These are phyloP conservation scores for Trypanosoma avium DNA, from an alignment of 208 protist species.

Conservation along the genomic window DNA sequence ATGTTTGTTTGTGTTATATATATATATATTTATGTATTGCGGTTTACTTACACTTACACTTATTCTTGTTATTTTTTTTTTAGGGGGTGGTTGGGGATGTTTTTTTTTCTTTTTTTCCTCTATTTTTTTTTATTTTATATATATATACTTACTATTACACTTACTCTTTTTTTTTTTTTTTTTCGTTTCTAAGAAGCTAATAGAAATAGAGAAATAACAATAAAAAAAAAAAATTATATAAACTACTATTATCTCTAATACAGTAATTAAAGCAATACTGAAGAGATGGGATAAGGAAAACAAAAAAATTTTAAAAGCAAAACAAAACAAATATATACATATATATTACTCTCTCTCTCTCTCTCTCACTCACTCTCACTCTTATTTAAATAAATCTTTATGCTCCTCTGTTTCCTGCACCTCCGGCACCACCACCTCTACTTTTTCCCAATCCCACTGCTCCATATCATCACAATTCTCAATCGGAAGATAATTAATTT, in stretches of 20 bases:
- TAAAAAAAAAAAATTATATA: slow-evolving; percentile 15
- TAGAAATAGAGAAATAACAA: slow-evolving; percentile 14
- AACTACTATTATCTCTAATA: slow-evolving; percentile 2
- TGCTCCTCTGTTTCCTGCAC: slow-evolving; percentile 71
- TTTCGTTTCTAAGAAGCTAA: slow-evolving; percentile 8
- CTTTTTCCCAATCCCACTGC: slow-evolving; percentile 62
- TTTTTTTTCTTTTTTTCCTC: slow-evolving; percentile 19
- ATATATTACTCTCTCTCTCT: too few relatives aligned
- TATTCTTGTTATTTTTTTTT: not conserved
- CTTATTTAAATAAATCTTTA: slow-evolving; percentile 70
- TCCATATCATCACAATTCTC: slow-evolving; percentile 90
- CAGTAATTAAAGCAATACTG: too few relatives aligned
- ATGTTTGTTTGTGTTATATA: slow-evolving; percentile 12
- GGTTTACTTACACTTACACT: not conserved
- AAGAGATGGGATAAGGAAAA: too few relatives aligned
- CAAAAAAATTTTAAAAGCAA: not conserved
- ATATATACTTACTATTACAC: not conserved
- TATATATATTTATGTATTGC: slow-evolving; percentile 18
- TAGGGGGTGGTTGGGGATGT: slow-evolving; percentile 21
- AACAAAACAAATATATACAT: not conserved
- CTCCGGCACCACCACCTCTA: slow-evolving; percentile 60
- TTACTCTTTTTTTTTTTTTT: slow-evolving; percentile 23
- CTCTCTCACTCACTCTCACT: too few relatives aligned
- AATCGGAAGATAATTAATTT: slow-evolving; percentile 67
- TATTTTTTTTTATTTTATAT: slow-evolving; percentile 3